phyloP scores from a whole-genome alignment of 129 eudicot genomes.

The Rutidosis leptorrhynchoides region DNA sequence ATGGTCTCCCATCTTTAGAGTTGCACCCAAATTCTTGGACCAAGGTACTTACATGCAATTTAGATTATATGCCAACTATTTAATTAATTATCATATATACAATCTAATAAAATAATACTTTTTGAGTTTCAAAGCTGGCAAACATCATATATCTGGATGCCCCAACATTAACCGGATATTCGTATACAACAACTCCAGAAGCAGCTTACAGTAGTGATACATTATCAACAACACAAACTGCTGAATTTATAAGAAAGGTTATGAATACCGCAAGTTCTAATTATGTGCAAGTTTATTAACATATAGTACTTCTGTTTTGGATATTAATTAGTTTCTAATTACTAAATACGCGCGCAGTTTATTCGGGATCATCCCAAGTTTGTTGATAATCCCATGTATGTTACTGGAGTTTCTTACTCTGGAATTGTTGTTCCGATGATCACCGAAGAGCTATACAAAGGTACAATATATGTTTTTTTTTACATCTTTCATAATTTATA shows the following conservation, averaged over 20 bases:
- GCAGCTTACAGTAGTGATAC: constrained; percentile 24
- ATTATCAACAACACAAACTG: constrained; percentile 24
- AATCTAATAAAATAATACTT: not conserved
- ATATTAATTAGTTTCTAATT: not conserved
- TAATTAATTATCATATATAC: not conserved
- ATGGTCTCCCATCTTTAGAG: not conserved
- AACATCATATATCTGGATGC: constrained; percentile 38
- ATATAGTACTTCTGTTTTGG: too few relatives aligned
- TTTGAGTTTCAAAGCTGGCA: constrained; percentile 18
- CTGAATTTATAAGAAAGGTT: constrained; percentile 37
- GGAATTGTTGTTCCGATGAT: constrained; percentile 31
- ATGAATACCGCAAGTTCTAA: not conserved
- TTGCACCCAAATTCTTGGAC: constrained; percentile 1
- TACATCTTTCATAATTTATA: too few relatives aligned
- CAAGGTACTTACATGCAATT: not conserved
- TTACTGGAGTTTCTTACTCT: constrained; percentile 28
- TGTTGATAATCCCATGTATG: constrained; percentile 27
- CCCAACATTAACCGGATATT: constrained; percentile 34
- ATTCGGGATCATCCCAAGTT: constrained; percentile 28
- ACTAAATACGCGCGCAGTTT: constrained; percentile 15
- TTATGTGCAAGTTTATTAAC: too few relatives aligned
- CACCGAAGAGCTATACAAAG: constrained; percentile 17
- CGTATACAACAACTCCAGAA: constrained; percentile 31
- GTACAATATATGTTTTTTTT: not conserved
- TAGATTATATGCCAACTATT: too few relatives aligned